Base-by-base conservation (phyloP, 2,329 filamentous ascomycete genomes). In the Aspergillus alliaceus region DNA sequence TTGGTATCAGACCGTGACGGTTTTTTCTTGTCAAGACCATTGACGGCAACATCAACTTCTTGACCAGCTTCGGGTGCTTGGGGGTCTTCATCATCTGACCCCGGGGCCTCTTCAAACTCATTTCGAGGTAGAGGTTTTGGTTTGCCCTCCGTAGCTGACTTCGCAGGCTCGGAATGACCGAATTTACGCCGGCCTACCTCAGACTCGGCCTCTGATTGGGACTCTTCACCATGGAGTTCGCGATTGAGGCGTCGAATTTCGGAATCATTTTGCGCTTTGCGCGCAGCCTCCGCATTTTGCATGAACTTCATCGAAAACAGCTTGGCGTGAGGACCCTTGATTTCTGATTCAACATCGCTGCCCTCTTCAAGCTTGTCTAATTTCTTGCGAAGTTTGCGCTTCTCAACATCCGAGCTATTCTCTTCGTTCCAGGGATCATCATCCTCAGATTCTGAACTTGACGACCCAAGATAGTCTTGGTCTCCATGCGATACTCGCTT, bases 221-320 rank as follows among this genome's bases (percentile, higher is more conserved):
- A 87, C 27, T 87, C 86, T 40, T 84, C 83, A 2, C 82, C 82
- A 50, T 80, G 80, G 22, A 97, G 79, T 48, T 93, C 89, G 55
- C 86, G 85, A 49, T 87, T 83, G 49, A 97, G 84, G 64, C 86
- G 81, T 71, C 79, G 82, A 12, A 91, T 78, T 56, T 91, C 84
- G 55, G 90, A 89, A 66, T 96, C 90, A 64, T 98, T 97, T 56
- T 86, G 84, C 61, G 88, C 85, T 73, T 88, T 92, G 67, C 86
- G 86, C 35, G 86, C 82, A 27, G 88, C 89, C 68, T 97, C 93
- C 1, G 92, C 91, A 64, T 89, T 91, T 67, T 89, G 86, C 95
- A 99, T 98, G 72, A 99, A 99, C 59, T 91, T 90, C 88, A 99
- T 91, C 51, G 84, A 84, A 74, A 90, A 86, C 6, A 99, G 78